phyloP scores from a whole-genome alignment of 2,329 filamentous ascomycete species.

The Graphilbum sp. region DNA sequence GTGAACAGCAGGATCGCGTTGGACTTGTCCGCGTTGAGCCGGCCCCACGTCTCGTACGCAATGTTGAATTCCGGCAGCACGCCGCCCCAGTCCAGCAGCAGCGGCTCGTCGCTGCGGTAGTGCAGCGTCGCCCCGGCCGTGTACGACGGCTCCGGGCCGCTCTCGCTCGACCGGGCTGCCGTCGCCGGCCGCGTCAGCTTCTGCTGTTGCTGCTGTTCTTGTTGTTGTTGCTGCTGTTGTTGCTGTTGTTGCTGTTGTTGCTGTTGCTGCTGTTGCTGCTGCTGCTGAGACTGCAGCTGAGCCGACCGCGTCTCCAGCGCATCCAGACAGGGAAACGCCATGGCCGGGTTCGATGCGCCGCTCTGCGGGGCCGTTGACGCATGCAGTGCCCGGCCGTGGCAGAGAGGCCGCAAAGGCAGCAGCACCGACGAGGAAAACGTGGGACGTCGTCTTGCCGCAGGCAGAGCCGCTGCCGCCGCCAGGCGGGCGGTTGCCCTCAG shows the following conservation, averaged over 20 bases:
- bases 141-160: slow-evolving; percentile 85
- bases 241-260: slow-evolving; percentile 2
- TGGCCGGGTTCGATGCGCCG: slow-evolving; percentile 59
- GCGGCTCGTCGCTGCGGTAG: slow-evolving; percentile 56
- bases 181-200: background rate
- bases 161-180: slow-evolving; percentile 37
- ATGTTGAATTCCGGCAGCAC: slow-evolving; percentile 77
- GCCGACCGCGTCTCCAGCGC: slow-evolving; percentile 66
- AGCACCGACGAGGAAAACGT: too few relatives aligned
- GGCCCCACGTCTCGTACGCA: slow-evolving; percentile 87
- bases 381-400: too few relatives aligned
- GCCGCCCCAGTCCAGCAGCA: slow-evolving; percentile 89
- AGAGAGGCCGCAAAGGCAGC: too few relatives aligned
- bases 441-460: background rate
- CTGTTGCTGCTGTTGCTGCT: background rate
- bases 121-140: slow-evolving; percentile 71
- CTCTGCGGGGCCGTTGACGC: slow-evolving; percentile 12
- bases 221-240: background rate
- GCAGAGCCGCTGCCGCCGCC: background rate
- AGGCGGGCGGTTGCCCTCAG: background rate
- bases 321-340: slow-evolving; percentile 83
- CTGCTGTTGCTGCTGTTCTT: background rate
- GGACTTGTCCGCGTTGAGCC: slow-evolving; percentile 59
- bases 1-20: slow-evolving; percentile 91
- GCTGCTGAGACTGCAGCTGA: slow-evolving; percentile 38